These are phyloP conservation scores for Wickerhamomyces queroliae DNA, from an alignment of 805 yeast genomes.

Conservation along the genomic window DNA sequence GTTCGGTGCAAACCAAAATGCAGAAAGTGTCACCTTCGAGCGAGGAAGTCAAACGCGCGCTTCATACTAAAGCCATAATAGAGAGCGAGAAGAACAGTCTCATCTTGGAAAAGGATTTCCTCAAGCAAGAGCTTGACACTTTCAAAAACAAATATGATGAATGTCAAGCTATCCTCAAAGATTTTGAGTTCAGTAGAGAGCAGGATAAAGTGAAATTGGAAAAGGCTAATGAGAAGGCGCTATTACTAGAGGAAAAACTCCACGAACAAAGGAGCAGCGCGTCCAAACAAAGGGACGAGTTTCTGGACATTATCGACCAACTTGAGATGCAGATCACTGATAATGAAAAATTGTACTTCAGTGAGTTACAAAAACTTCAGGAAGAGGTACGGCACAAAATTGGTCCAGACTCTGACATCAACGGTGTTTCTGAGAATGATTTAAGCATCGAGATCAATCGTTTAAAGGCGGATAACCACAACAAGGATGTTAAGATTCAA, in stretches of 20 bases:
- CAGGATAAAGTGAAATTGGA: conserved; percentile 7
- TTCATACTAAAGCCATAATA: neutral
- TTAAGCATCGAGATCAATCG: conserved; percentile 26
- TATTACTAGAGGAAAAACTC: conserved; percentile 34
- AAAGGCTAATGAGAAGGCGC: conserved; percentile 12
- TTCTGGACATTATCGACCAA: conserved; percentile 51
- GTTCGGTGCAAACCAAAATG: neutral
- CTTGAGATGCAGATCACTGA: conserved; percentile 51
- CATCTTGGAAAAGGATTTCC: neutral
- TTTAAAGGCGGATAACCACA: conserved; percentile 24
- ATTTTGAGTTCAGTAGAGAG: conserved; percentile 9
- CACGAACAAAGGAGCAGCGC: conserved; percentile 39
- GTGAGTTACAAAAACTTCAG: conserved; percentile 36
- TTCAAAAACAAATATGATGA: conserved; percentile 4
- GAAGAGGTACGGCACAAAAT: conserved; percentile 11
- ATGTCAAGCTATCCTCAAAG: conserved; percentile 6
- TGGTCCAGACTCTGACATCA: conserved; percentile 16
- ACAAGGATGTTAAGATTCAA: conserved; percentile 12
- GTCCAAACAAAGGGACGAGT: conserved; percentile 51
- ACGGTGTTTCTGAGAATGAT: conserved; percentile 26
- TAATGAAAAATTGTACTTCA: conserved; percentile 41
- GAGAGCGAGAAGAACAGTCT: neutral
- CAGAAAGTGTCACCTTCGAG: neutral
- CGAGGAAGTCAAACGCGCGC: neutral
- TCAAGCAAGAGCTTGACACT: conserved; percentile 21